Evolutionary conservation across 371 early-diverging fungal genomes (phyloP), one percentile per base, ranked within the genome.

Genomic region (Syncephalastrum contaminatum): DNA sequence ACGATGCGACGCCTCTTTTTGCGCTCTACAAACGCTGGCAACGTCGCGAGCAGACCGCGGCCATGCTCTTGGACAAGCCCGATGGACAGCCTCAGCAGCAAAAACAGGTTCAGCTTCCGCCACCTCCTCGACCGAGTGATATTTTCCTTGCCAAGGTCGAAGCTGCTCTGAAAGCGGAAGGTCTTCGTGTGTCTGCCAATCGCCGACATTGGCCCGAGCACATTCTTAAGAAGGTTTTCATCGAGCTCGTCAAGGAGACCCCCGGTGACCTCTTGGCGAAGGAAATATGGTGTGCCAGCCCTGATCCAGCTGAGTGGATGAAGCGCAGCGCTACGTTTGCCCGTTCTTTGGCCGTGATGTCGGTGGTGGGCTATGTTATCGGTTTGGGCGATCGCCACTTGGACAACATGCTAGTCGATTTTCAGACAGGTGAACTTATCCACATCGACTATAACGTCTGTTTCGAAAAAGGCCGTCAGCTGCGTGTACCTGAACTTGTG

Each of bases 391-490:
- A 99, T 74, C 89, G 99, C 12, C 99, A 99, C 70, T 63, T 93
- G 62, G 97, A 98, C 66, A 99, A 99, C 66, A 97, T 99, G 47
- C 54, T 99, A 59, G 69, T 99, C 13, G 98, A 99, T 67, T 72
- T 69, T 43, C 65, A 67, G 12, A 86, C 85, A 0, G 97, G 94
- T 1, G 96, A 98, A 47, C 62, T 97, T 4, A 87, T 99, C 7
- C 99, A 99, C 80, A 99, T 99, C 48, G 99, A 99, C 69, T 89
- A 94, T 62, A 97, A 97, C 53, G 95, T 99, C 22, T 93, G 98
- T 36, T 99, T 99, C 79, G 99, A 99, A 53, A 89, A 93, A 63
- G 99, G 97, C 12, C 79, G 79, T 56, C 69, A 81, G 44, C 79
- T 99, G 8, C 86, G 91, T 16, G 86, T 98, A 4, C 98, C 98